Conservation (phyloP, 1,139 yeast species). For the Ogataea hybrid region DNA sequence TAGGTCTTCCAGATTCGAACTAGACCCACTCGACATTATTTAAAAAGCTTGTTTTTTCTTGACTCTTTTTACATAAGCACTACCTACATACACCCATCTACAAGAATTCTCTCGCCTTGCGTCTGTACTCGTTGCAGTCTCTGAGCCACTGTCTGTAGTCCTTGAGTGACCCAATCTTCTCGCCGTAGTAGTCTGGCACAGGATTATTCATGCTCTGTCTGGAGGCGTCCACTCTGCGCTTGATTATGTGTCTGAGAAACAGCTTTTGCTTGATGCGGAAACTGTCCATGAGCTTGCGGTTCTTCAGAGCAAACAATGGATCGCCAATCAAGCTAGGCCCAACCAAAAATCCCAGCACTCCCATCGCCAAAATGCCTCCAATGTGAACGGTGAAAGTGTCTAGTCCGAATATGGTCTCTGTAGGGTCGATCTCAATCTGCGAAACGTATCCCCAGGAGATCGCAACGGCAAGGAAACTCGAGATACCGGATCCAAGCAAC, state of each 20-base stretch:
- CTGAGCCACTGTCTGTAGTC: slow-evolving; percentile 95
- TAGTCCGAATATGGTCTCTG: slow-evolving; percentile 73
- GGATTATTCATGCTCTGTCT: slow-evolving; percentile 91
- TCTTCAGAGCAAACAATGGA: slow-evolving; percentile 55
- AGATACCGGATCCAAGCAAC: slow-evolving; percentile 57
- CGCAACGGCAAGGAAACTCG: slow-evolving; percentile 69
- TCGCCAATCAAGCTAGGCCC: slow-evolving; percentile 81
- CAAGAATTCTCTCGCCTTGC: slow-evolving; percentile 80
- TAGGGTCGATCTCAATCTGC: slow-evolving; percentile 78
- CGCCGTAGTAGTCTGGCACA: slow-evolving; percentile 97
- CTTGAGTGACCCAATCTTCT: slow-evolving; percentile 81
- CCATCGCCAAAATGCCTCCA: slow-evolving; percentile 64
- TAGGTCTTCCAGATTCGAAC: slow-evolving; percentile 36
- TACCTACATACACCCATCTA: slow-evolving; percentile 10
- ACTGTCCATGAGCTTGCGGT: slow-evolving; percentile 44
- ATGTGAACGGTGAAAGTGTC: slow-evolving; percentile 81
- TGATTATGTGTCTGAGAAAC: slow-evolving; percentile 69
- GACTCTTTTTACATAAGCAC: slow-evolving; percentile 5
- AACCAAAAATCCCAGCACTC: slow-evolving; percentile 72
- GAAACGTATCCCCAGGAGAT: slow-evolving; percentile 76
- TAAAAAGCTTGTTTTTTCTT: slow-evolving; percentile 4
- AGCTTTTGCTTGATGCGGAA: slow-evolving; percentile 64
- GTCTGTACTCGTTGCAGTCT: slow-evolving; percentile 86
- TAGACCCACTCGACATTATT: slow-evolving; percentile 11
- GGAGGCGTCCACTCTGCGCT: slow-evolving; percentile 90